These are phyloP conservation scores for Boletales sp. DNA, from an alignment of 768 basidiomycete species.

Conservation along the genomic window DNA sequence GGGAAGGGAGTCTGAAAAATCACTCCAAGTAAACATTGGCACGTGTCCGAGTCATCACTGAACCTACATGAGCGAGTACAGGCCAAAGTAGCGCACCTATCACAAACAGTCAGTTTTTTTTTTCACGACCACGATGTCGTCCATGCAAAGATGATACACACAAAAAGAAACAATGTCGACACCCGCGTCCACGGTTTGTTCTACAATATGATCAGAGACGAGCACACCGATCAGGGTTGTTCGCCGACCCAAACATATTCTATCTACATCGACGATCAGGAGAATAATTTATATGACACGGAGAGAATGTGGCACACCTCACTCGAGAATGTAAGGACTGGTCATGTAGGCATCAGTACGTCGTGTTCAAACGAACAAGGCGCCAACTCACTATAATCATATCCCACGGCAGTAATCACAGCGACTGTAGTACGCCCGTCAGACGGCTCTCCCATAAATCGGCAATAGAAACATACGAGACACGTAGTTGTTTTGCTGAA, in stretches of 20 bases:
- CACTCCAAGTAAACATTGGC: background rate
- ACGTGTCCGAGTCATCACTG: no score
- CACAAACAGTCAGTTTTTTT: background rate
- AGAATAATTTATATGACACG: background rate
- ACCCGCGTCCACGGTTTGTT: background rate
- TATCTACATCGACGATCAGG: background rate
- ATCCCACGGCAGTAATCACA: background rate
- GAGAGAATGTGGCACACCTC: background rate
- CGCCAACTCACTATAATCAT: background rate
- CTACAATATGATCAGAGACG: background rate
- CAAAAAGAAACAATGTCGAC: background rate
- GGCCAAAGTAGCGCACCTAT: constrained; percentile 8
- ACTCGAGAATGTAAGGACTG: constrained; percentile 1
- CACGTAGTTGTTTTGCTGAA: background rate
- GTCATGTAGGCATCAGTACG: background rate
- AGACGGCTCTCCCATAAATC: background rate
- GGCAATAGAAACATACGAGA: background rate
- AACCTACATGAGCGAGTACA: background rate
- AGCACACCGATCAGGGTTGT: background rate
- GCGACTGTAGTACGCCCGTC: background rate
- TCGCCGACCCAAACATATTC: constrained; percentile 1
- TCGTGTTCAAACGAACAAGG: background rate
- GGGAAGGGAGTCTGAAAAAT: background rate
- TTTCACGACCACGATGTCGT: background rate
- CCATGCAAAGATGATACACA: background rate